Base-by-base conservation (phyloP, 805 yeast species). In the Starmerella ratchasimensis region DNA sequence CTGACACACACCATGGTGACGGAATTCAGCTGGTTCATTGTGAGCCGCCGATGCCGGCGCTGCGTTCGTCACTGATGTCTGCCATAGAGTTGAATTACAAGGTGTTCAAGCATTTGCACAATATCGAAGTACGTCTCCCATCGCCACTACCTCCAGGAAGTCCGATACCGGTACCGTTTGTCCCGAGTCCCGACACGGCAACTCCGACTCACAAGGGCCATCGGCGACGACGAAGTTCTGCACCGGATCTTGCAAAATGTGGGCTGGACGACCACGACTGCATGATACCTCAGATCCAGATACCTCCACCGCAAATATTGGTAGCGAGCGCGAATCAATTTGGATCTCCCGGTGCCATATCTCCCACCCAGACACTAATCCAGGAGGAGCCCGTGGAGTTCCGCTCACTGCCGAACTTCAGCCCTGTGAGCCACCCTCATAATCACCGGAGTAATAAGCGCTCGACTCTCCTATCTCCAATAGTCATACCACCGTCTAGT, bases 61-160 rank as follows among this genome's bases (percentile, higher is more conserved):
- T 23, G 25, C 36, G 10, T 4, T 18, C 27, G 19, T 20, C 41
- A 16, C 23, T 34, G 14, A n/a, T 32, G 5, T 9, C 35, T 4
- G 44, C 48, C 4, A 33, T 45, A 2, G 47, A 45, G 21, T 25
- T 43, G 11, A 39, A 32, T n/a, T 32, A 41, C 30, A 22, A 27
- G n/a, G 44, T 45, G 8, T 18, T 36, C 16, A 39, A 39, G 18
- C 31, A 39, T 16, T 17, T 43, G 28, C 36, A 27, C 10, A 37
- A 38, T 9, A 24, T 28, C n/a, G 14, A 33, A 5, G 33, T n/a
- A 3, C 31, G 6, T 6, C 11, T 30, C 30, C 11, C 39, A 30
- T 23, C 35, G 14, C 17, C 29, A 4, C 11, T 30, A 26, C 19
- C 34, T 7, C 27, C 34, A n/a, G n/a, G n/a, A 6, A 14, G n/a